phyloP scores from a whole-genome alignment of 2,329 filamentous ascomycete genomes.

The Fusarium foetens region DNA sequence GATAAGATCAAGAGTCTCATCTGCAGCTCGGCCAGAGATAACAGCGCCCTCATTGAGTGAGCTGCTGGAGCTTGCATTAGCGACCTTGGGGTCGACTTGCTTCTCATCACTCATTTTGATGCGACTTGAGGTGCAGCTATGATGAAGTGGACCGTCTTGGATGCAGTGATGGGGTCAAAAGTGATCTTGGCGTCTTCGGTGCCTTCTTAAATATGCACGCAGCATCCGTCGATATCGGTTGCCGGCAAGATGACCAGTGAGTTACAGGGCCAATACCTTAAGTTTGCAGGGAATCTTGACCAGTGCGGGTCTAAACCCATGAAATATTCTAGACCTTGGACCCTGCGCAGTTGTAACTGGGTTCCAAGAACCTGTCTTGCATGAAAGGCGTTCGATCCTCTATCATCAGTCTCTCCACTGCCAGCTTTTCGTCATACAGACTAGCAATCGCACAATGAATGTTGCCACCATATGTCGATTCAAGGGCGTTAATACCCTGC shows the following conservation, averaged over 20 bases:
- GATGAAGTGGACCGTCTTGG: too few relatives aligned
- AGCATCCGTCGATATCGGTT: neutral
- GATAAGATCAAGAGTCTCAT: conserved; percentile 3
- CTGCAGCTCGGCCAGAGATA: neutral
- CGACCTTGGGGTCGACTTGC: neutral
- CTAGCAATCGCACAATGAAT: neutral
- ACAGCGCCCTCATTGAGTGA: neutral
- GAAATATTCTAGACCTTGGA: too few relatives aligned
- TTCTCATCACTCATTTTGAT: conserved; percentile 3
- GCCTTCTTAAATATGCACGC: neutral
- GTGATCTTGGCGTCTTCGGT: too few relatives aligned
- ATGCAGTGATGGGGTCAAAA: too few relatives aligned
- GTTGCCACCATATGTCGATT: neutral
- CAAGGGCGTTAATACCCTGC: neutral
- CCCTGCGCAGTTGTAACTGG: too few relatives aligned
- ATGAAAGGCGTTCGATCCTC: neutral
- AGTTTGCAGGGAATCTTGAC: neutral
- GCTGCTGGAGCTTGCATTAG: neutral
- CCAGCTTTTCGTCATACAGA: neutral
- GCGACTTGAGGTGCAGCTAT: too few relatives aligned
- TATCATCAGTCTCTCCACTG: too few relatives aligned
- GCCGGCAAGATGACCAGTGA: neutral
- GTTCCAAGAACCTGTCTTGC: neutral
- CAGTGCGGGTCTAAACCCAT: neutral
- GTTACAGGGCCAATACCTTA: neutral